Base-by-base conservation (phyloP, 306 rosid species). In the Macrotyloma uniflorum region DNA sequence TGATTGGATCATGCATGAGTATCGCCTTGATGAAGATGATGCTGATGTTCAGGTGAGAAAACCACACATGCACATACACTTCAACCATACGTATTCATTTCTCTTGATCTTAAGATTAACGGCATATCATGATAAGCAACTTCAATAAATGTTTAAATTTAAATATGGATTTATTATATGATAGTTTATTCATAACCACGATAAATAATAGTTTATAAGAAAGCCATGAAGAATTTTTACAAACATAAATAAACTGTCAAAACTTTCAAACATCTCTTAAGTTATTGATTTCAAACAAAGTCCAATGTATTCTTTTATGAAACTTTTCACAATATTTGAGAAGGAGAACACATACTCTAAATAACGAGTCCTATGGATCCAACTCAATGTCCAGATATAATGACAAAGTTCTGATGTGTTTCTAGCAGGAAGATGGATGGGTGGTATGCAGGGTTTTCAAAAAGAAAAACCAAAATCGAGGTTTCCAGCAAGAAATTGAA, bases 1-100 rank as follows among this genome's bases (percentile, higher is more conserved):
- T 36, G 99, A 95, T 36, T 95, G 99, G 99, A 95, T 95, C 89
- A 95, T 95, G 99, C 99, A 95, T 63, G 99, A 95, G 70, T 93
- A 91, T 11, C 99, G 99, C 78, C 98, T 95, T 14, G 97, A 95
- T 0, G 94, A 95, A 35, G 90, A 92, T 49, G 86, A 83, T 30
- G 75, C 83, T 1, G 89, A 92, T 19, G 66, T 91, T 88, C 97
- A 92, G 86, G 96, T 91, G 64, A 67, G 38, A 57, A 51, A 82
- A 9, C 12, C 1, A 61, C 15, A 22, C 5, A 18, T 3, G 18
- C 22, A 7, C n/a, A 13, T 6, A 6, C 15, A 33, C 22, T 50
- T 71, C 6, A 49, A 49, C 16, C 6, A 24, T 30, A 18, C 11
- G 30, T 14, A 14, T 55, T 26, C 57, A 26, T 8, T n/a, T 54